These are phyloP conservation scores for Rhizophora apiculata DNA, from an alignment of 345 rosid genomes.

Conservation along the genomic window DNA sequence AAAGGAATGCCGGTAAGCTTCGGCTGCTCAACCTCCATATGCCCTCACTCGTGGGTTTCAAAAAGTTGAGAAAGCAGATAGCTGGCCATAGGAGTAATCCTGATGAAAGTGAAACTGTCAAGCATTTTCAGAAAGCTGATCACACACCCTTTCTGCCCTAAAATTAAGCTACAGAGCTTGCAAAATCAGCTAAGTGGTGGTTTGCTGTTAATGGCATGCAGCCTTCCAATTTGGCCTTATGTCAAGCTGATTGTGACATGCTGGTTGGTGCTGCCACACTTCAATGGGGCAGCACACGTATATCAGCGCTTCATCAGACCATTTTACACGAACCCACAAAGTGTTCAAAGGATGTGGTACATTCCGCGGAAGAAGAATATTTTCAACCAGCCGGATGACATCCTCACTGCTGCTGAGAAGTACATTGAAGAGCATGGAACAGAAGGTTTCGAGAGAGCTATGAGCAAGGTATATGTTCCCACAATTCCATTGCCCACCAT, in stretches of 20 bases:
- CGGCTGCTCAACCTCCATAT: too few species aligned
- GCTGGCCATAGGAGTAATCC: too few species aligned
- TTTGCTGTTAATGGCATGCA: slow-evolving; percentile 1
- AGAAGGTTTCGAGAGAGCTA: slow-evolving; percentile 50
- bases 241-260: slow-evolving; percentile 23
- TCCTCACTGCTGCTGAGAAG: slow-evolving; percentile 30
- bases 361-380: slow-evolving; percentile 20
- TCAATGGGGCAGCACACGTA: slow-evolving; percentile 32
- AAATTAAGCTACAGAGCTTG: too few species aligned
- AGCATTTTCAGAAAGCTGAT: too few species aligned
- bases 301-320: slow-evolving; percentile 26
- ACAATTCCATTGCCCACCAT: background rate
- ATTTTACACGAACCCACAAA: slow-evolving; percentile 25
- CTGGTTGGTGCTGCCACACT: slow-evolving; percentile 33
- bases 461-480: slow-evolving; percentile 36
- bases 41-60: too few species aligned
- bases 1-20: too few species aligned
- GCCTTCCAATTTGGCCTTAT: slow-evolving; percentile 24
- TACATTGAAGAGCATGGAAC: slow-evolving; percentile 56
- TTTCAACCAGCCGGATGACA: slow-evolving; percentile 25
- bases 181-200: background rate
- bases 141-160: too few species aligned
- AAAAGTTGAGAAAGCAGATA: too few species aligned
- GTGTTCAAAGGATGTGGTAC: slow-evolving; percentile 25
- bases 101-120: too few species aligned